Percentiles rank a stretch among this genome's conserved stretches.
Evolutionary conservation across 768 basidiomycete genomes (phyloP).

Genomic region (Sistotremastrum suecicum): DNA sequence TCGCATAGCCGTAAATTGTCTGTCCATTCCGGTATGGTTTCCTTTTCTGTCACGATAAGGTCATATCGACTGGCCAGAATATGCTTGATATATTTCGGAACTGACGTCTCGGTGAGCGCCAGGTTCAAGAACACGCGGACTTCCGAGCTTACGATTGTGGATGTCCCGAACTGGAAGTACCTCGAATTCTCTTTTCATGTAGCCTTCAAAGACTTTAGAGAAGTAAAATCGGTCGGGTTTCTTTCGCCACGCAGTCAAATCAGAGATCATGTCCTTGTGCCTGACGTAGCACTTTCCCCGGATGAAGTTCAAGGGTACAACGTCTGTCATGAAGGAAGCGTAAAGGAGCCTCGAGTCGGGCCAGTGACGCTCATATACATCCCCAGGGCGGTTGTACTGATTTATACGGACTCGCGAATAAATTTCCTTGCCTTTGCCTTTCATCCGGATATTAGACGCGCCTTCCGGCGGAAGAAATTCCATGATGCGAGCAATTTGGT

Average conservation of each 20-base stretch:
- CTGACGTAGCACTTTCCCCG: slow-evolving; percentile 87
- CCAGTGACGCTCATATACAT: slow-evolving; percentile 85
- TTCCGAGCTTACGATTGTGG: slow-evolving; percentile 60
- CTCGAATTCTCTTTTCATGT: slow-evolving; percentile 97
- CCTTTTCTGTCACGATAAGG: slow-evolving; percentile 91
- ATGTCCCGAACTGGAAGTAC: slow-evolving; percentile 79
- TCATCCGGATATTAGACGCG: slow-evolving; percentile 21
- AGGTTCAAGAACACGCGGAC: not conserved
- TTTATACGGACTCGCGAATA: slow-evolving; percentile 81
- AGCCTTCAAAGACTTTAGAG: slow-evolving; percentile 89
- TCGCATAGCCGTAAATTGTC: slow-evolving; percentile 76
- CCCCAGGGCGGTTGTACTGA: slow-evolving; percentile 94
- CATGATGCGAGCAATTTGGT: slow-evolving; percentile 93
- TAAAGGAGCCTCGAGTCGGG: slow-evolving; percentile 85
- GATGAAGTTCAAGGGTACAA: slow-evolving; percentile 88
- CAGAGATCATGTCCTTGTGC: slow-evolving; percentile 90
- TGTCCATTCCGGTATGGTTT: slow-evolving; percentile 80
- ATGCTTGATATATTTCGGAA: slow-evolving; percentile 69
- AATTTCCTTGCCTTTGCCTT: slow-evolving; percentile 50
- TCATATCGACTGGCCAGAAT: slow-evolving; percentile 75
- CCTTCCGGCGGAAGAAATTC: slow-evolving; percentile 82
- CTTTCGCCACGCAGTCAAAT: slow-evolving; percentile 89
- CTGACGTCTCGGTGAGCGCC: slow-evolving; percentile 21
- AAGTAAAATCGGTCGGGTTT: slow-evolving; percentile 94
- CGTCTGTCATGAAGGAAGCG: slow-evolving; percentile 92